Conservation (phyloP, 441 rosid species). For the Adansonia grandidieri region DNA sequence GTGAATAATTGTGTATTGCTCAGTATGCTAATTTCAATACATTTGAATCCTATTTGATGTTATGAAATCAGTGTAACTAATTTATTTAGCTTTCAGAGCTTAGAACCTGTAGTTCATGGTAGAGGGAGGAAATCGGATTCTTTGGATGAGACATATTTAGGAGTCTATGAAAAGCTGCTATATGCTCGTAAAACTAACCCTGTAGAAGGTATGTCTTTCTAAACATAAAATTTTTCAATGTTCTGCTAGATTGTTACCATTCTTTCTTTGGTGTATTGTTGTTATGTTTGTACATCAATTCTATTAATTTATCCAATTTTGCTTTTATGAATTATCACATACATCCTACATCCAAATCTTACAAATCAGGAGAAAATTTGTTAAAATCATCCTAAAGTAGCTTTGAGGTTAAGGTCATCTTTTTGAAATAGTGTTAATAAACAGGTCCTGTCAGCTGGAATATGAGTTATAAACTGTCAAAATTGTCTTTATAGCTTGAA, state of each 20-base stretch:
- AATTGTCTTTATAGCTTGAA: background rate
- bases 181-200: constrained; percentile 91
- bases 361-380: background rate
- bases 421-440: background rate
- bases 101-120: constrained; percentile 89
- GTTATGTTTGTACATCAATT: background rate
- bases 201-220: constrained; percentile 61
- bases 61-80: constrained; percentile 5
- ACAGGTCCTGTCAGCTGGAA: background rate
- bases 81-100: constrained; percentile 42
- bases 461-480: constrained; percentile 1
- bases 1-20: background rate
- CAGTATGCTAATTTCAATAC: background rate
- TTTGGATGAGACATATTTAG: constrained; percentile 78
- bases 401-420: constrained; percentile 8
- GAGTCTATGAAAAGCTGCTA: constrained; percentile 72
- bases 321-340: background rate
- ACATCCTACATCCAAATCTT: background rate
- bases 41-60: constrained; percentile 1
- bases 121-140: constrained; percentile 78
- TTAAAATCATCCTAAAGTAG: constrained; percentile 11
- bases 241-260: background rate
- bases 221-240: background rate
- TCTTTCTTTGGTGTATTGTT: background rate
- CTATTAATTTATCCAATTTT: background rate